These are phyloP conservation scores for Choiromyces venosus DNA, from an alignment of 495 filamentous ascomycete species.

Conservation along the genomic window DNA sequence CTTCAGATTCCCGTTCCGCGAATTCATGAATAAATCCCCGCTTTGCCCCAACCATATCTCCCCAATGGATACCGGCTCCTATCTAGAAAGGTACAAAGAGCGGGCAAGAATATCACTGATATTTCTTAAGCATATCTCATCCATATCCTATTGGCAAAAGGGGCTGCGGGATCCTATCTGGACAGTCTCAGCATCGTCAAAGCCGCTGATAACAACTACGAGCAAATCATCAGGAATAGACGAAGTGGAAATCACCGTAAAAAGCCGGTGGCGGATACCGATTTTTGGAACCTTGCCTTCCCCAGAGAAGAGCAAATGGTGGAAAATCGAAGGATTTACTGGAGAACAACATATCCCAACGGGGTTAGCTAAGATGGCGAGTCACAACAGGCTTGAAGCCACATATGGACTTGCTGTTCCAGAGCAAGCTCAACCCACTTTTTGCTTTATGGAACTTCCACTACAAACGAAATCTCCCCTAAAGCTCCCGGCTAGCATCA, in stretches of 20 bases:
- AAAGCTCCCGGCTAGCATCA: constrained; percentile 31
- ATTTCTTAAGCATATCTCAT: constrained; percentile 21
- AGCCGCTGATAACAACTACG: background rate
- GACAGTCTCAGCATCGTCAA: constrained; percentile 10
- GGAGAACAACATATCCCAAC: background rate
- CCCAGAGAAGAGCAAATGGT: background rate
- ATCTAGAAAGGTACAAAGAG: constrained; percentile 23
- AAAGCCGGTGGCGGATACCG: background rate
- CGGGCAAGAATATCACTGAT: constrained; percentile 22
- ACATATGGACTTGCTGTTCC: constrained; percentile 45
- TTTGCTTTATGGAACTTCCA: constrained; percentile 43
- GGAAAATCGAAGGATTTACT: background rate
- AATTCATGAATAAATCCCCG: background rate
- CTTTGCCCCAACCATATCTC: background rate
- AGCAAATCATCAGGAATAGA: background rate
- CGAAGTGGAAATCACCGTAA: background rate
- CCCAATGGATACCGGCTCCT: background rate
- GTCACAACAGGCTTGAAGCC: constrained; percentile 38
- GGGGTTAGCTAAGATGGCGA: constrained; percentile 14
- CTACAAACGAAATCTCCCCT: constrained; percentile 14
- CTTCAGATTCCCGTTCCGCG: constrained; percentile 45
- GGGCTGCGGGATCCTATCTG: constrained; percentile 8
- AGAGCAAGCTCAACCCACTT: background rate
- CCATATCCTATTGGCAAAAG: constrained; percentile 28
- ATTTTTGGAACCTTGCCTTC: background rate